Evolutionary conservation across 805 yeast species (phyloP).

Genomic region (Ogataea polymorpha): DNA sequence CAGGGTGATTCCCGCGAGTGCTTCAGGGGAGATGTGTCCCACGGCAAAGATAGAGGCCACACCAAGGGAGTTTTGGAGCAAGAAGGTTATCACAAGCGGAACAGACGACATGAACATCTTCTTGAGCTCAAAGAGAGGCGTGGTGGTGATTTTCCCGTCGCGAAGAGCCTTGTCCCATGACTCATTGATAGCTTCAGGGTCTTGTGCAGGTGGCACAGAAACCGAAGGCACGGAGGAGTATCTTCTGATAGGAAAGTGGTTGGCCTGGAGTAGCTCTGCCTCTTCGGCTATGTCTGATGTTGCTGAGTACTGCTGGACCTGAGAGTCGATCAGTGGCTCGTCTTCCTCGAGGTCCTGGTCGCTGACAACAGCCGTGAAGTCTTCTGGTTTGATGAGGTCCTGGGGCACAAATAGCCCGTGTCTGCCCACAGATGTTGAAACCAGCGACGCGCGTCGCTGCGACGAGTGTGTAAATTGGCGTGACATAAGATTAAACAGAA

Average conservation of each 20-base stretch:
- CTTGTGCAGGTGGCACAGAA: constrained; percentile 11
- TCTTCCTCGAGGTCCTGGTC: constrained; percentile 4
- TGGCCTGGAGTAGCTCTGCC: constrained; percentile 27
- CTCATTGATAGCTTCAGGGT: constrained; percentile 27
- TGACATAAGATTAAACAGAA: constrained; percentile 15
- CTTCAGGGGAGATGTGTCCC: constrained; percentile 67
- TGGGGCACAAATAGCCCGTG: constrained; percentile 50
- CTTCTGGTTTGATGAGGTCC: constrained; percentile 37
- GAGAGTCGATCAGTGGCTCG: background rate
- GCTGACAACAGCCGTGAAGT: constrained; percentile 4
- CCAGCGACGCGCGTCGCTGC: constrained; percentile 47
- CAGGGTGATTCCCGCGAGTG: constrained; percentile 71
- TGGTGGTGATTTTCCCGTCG: constrained; percentile 43
- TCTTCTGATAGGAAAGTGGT: constrained; percentile 27
- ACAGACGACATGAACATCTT: constrained; percentile 41
- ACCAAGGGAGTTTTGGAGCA: constrained; percentile 68
- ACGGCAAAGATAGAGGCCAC: constrained; percentile 77
- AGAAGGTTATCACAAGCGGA: constrained; percentile 64
- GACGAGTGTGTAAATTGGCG: constrained; percentile 41
- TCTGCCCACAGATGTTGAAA: constrained; percentile 50
- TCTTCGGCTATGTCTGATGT: constrained; percentile 26
- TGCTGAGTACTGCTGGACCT: background rate
- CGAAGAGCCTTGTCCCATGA: constrained; percentile 35
- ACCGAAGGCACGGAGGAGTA: constrained; percentile 14
- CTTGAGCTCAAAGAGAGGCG: constrained; percentile 36